phyloP scores from a whole-genome alignment of 2,329 filamentous ascomycete genomes.

The Diaporthe caulivora region DNA sequence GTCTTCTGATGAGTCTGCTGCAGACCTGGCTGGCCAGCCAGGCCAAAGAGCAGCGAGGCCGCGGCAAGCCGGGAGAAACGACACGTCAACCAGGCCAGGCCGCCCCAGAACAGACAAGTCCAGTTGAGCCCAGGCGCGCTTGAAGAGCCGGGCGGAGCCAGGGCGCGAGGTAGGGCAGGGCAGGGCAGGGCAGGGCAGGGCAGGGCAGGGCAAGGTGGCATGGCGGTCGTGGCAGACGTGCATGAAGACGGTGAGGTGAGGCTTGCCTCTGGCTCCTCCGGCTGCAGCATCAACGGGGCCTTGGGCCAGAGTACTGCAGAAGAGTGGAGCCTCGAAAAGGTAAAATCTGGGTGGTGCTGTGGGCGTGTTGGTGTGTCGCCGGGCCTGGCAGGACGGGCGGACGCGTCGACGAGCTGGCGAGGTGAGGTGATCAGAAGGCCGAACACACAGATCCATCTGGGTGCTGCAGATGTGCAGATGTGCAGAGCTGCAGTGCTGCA shows the following conservation, averaged over 20 bases:
- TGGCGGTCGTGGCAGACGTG: constrained; percentile 37
- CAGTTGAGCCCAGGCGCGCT: constrained; percentile 23
- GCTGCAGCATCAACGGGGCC: constrained; percentile 24
- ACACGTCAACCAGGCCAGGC: constrained; percentile 37
- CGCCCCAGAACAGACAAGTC: constrained; percentile 30
- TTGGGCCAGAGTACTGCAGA: constrained; percentile 36
- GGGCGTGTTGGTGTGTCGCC: neutral
- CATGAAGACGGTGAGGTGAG: constrained; percentile 40
- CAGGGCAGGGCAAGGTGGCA: constrained; percentile 30
- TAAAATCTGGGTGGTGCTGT: constrained; percentile 36
- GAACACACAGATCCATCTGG: constrained; percentile 37
- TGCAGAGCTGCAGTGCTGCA: constrained; percentile 32
- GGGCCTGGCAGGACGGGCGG: constrained; percentile 8
- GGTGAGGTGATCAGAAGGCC: constrained; percentile 7
- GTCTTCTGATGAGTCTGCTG: constrained; percentile 33
- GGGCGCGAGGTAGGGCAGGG: constrained; percentile 19
- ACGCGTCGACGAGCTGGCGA: constrained; percentile 11
- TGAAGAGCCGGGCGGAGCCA: constrained; percentile 33
- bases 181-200: constrained; percentile 12
- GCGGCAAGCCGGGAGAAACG: constrained; percentile 40
- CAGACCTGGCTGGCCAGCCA: constrained; percentile 18
- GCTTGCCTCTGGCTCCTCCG: constrained; percentile 26
- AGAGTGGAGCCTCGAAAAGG: constrained; percentile 36
- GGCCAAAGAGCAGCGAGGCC: constrained; percentile 29
- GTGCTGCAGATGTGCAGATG: constrained; percentile 13